Conservation (phyloP, 257 asterid genomes). For the Misopates orontium region DNA sequence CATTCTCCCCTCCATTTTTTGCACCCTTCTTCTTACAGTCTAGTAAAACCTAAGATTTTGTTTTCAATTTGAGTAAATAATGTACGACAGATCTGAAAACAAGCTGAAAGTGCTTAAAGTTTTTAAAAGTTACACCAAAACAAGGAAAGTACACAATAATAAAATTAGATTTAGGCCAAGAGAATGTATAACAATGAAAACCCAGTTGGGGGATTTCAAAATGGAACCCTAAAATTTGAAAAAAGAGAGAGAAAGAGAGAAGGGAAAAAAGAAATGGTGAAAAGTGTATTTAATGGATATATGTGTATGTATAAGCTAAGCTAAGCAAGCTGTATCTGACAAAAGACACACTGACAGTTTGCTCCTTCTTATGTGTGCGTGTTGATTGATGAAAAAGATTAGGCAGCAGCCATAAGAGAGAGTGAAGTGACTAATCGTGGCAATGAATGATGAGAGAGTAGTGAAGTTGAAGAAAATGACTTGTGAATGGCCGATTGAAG, state of each 20-base stretch:
- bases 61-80: background rate
- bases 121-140: slow-evolving; percentile 6
- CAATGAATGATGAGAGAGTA: slow-evolving; percentile 33
- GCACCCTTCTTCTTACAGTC: slow-evolving; percentile 18
- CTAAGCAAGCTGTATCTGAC: too few species aligned
- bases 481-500: background rate
- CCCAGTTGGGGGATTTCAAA: background rate
- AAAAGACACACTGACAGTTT: too few species aligned
- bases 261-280: slow-evolving; percentile 1
- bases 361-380: too few species aligned
- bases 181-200: too few species aligned
- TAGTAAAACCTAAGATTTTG: slow-evolving; percentile 16
- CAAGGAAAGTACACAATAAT: background rate
- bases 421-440: slow-evolving; percentile 31
- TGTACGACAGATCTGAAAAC: slow-evolving; percentile 30
- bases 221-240: background rate
- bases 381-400: slow-evolving; percentile 25
- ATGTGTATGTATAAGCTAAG: too few species aligned
- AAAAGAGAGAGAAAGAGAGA: background rate
- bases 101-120: slow-evolving; percentile 22
- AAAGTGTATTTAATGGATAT: too few species aligned
- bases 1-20: slow-evolving; percentile 55
- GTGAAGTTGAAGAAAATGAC: slow-evolving; percentile 30
- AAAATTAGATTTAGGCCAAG: too few species aligned
- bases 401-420: too few species aligned